Base-by-base conservation (phyloP, 345 rosid genomes). In the Gossypium ekmanianum region DNA sequence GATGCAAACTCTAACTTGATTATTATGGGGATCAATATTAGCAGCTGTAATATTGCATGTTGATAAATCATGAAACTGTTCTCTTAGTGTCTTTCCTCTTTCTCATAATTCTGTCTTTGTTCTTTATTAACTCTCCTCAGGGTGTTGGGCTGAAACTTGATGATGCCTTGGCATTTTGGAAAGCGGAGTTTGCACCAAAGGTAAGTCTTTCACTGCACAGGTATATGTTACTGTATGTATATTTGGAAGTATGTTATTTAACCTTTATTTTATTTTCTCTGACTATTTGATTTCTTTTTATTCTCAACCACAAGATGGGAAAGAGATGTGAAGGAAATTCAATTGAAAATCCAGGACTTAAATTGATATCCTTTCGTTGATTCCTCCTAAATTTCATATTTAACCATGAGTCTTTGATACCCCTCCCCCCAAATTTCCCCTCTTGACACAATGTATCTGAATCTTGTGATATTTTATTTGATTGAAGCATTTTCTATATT, bases 141-240 rank as follows among this genome's bases (percentile, higher is more conserved):
- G 98, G 97, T 71, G 96, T 93, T 41, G 98, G 98, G 47, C 75
- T 93, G 87, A 91, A 91, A 83, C 77, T 95, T 78, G 98, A 95
- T 64, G 99, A 95, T 58, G 99, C 99, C 75, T 80, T 93, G 63
- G 91, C 99, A 34, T 91, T 95, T 76, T 93, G 99, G 99, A 93
- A 87, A 83, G 92, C 90, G 67, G 97, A 95, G 77, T 95, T 93
- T 78, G 81, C 92, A 9, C 89, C 85, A 71, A 95, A 93, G 90
- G 99, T 91, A 79, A 81, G 75, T 68, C 11, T 11, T 17, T 29
- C 64, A 57, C 74, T 48, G 26, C 3, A 14, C 18, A 55, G 11
- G 51, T 75, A 27, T 62, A 51, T 52, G 27, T 61, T 61, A 17
- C 16, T 27, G 27, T 74, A 9, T 64, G 43, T 39, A 20, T 34